Conservation (phyloP, 441 rosid genomes). For the Hura crepitans region DNA sequence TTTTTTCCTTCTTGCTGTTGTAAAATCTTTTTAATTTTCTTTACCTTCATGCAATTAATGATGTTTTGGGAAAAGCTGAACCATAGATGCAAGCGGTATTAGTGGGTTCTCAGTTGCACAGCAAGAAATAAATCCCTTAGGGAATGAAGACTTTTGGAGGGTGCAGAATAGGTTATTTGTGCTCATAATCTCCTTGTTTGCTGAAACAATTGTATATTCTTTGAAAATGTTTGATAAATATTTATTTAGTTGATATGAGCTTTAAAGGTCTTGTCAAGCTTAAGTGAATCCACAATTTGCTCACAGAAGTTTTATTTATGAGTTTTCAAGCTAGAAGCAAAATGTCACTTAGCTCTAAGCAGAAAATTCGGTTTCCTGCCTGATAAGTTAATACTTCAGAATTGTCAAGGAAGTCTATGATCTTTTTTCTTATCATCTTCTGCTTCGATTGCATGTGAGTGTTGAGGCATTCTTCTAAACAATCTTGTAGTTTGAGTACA, state of each 20-base stretch:
- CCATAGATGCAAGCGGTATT: neutral
- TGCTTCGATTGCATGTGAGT: neutral
- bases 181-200: neutral
- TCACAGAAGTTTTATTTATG: neutral
- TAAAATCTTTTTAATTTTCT: too few species aligned
- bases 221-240: neutral
- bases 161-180: neutral
- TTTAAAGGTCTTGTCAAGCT: neutral
- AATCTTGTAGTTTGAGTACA: neutral
- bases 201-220: neutral
- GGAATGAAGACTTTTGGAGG: neutral
- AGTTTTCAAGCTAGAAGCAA: neutral
- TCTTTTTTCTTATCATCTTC: neutral
- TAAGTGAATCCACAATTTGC: neutral
- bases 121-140: neutral
- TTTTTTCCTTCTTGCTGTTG: neutral
- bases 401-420: neutral
- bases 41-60: neutral
- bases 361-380: neutral
- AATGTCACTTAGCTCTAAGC: too few species aligned
- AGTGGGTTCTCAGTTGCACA: conserved; percentile 7
- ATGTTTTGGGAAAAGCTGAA: neutral
- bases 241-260: neutral
- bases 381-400: neutral
- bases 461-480: neutral